Evolutionary conservation across 805 yeast species (phyloP).

Genomic region (Candida verbasci): DNA sequence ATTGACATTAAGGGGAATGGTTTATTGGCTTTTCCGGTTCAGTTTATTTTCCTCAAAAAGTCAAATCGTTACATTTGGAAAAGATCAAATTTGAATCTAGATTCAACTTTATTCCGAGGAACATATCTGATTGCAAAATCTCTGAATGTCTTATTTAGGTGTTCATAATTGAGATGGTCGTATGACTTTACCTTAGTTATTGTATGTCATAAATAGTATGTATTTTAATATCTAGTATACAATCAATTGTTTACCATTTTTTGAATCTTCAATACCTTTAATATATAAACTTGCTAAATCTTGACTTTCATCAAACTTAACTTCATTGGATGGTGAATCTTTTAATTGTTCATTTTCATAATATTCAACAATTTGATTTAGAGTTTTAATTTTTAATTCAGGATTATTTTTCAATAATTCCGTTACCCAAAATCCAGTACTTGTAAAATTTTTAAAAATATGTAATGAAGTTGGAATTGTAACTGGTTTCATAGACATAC

Average conservation of each 20-base stretch:
- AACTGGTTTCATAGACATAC: slow-evolving; percentile 95
- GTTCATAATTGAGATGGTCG: too few relatives aligned
- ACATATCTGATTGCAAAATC: too few relatives aligned
- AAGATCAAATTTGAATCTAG: too few relatives aligned
- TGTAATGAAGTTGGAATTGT: slow-evolving; percentile 83
- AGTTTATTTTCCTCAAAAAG: too few relatives aligned
- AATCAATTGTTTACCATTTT: slow-evolving; percentile 37
- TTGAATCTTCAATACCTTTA: slow-evolving; percentile 29
- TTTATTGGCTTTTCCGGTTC: too few relatives aligned
- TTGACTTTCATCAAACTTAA: slow-evolving; percentile 16
- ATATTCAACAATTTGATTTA: slow-evolving; percentile 36
- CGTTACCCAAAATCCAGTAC: slow-evolving; percentile 93
- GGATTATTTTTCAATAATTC: slow-evolving; percentile 34
- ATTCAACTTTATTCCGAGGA: too few relatives aligned
- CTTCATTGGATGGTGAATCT: slow-evolving; percentile 34
- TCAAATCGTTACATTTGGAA: too few relatives aligned
- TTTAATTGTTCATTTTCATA: slow-evolving; percentile 35
- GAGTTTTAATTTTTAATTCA: slow-evolving; percentile 32
- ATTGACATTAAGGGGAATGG: too few relatives aligned
- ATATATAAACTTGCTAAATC: slow-evolving; percentile 25
- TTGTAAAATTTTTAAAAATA: slow-evolving; percentile 82
- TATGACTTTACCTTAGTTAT: too few relatives aligned
- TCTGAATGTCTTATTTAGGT: too few relatives aligned
- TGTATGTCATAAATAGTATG: too few relatives aligned
- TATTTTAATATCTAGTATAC: too few relatives aligned